Evolutionary conservation across 1,139 yeast species (phyloP).

Genomic region (Kodamaea suecica): DNA sequence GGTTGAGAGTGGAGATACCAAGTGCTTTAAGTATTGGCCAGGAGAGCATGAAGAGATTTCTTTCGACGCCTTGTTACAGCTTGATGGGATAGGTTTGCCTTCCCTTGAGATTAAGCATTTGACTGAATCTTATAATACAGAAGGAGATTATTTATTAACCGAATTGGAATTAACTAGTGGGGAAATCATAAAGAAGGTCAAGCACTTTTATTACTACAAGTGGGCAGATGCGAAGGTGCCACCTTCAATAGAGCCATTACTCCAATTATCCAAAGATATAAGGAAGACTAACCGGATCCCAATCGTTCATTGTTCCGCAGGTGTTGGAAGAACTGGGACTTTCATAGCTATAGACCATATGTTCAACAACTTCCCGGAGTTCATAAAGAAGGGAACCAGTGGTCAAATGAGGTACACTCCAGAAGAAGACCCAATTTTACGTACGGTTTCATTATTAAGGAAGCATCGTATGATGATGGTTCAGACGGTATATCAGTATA

Average conservation of each 20-base stretch:
- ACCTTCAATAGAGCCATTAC: conserved; percentile 37
- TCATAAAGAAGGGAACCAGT: conserved; percentile 7
- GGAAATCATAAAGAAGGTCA: conserved; percentile 33
- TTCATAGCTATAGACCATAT: conserved; percentile 66
- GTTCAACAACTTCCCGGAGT: conserved; percentile 23
- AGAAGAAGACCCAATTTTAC: conserved; percentile 24
- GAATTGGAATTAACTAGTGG: conserved; percentile 24
- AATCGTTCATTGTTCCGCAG: conserved; percentile 77
- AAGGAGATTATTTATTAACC: conserved; percentile 30
- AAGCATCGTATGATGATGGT: conserved; percentile 64
- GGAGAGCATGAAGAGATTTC: conserved; percentile 18
- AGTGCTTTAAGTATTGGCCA: conserved; percentile 82
- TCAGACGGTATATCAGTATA: conserved; percentile 56
- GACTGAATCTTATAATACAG: conserved; percentile 16
- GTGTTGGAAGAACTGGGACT: conserved; percentile 83
- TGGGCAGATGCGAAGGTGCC: conserved; percentile 62
- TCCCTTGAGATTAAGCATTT: conserved; percentile 20
- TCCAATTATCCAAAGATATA: conserved; percentile 27
- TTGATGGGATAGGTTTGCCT: conserved; percentile 23
- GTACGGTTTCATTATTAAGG: conserved; percentile 46
- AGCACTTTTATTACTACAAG: conserved; percentile 50
- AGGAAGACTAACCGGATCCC: conserved; percentile 24
- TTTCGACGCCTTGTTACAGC: conserved; percentile 15
- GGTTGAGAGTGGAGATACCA: conserved; percentile 53
- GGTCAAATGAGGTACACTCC: too few relatives aligned